A percentile compares a stretch with the other conserved stretches of the same genome.
Evolutionary conservation across 202 grass and related monocot genomes (phyloP).

Genomic region (Schoenoplectus triqueter): DNA sequence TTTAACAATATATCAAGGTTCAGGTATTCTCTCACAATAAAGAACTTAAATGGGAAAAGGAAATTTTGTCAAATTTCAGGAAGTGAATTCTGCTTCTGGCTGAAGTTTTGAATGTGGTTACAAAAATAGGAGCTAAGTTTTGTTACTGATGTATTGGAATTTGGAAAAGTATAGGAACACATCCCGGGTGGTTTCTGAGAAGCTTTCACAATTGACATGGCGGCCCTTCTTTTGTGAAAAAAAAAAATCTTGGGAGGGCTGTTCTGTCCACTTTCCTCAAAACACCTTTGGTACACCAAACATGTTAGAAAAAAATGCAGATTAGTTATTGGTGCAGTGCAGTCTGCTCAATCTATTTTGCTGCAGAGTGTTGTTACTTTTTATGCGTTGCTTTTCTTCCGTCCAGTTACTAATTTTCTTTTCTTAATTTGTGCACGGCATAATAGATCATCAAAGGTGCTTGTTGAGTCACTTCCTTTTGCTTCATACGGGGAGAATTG

Average conservation of each 20-base stretch:
- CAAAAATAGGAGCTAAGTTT: background rate
- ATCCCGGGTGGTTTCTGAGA: background rate
- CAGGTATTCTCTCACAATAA: background rate
- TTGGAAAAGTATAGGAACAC: background rate
- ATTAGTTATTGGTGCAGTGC: background rate
- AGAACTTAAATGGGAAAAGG: background rate
- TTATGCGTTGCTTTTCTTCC: conserved; percentile 15
- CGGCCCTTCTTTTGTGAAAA: background rate
- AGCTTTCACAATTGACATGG: background rate
- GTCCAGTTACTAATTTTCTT: conserved; percentile 31
- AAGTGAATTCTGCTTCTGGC: background rate
- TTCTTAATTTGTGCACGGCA: conserved; percentile 39
- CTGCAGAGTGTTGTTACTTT: conserved; percentile 28
- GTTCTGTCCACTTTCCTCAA: background rate
- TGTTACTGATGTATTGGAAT: background rate
- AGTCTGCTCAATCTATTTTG: conserved; percentile 21
- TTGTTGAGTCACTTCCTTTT: conserved; percentile 60
- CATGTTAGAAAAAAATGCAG: background rate
- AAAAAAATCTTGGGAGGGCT: background rate
- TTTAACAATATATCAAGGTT: background rate
- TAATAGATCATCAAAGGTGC: conserved; percentile 73
- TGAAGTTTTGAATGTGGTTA: background rate
- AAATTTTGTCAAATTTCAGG: background rate
- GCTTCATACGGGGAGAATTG: conserved; percentile 44
- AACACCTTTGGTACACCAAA: background rate